Evolutionary conservation across 805 yeast genomes (phyloP).

Genomic region (Ogataea nakhonphanomensis): DNA sequence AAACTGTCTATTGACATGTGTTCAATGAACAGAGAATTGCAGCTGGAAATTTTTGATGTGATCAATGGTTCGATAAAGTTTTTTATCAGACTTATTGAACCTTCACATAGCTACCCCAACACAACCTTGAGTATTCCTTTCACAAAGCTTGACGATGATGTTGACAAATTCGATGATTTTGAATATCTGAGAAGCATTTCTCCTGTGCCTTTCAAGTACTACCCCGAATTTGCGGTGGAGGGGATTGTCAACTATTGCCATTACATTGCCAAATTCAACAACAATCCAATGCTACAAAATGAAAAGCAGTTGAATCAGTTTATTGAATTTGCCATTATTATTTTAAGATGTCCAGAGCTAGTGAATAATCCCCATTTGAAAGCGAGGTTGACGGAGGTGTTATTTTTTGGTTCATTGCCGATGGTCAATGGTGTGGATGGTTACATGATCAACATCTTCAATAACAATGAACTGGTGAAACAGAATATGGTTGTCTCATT

Average conservation of each 20-base stretch:
- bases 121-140: slow-evolving; percentile 50
- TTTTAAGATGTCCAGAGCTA: slow-evolving; percentile 79
- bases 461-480: slow-evolving; percentile 56
- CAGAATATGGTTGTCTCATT: slow-evolving; percentile 75
- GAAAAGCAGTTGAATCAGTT: slow-evolving; percentile 51
- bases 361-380: slow-evolving; percentile 93
- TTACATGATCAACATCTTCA: slow-evolving; percentile 64
- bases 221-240: slow-evolving; percentile 83
- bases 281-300: slow-evolving; percentile 55
- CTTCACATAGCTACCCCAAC: slow-evolving; percentile 60
- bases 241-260: slow-evolving; percentile 72
- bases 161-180: slow-evolving; percentile 71
- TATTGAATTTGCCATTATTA: slow-evolving; percentile 67
- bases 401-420: slow-evolving; percentile 71
- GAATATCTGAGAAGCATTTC: slow-evolving; percentile 63
- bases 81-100: slow-evolving; percentile 69
- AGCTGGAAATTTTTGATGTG: slow-evolving; percentile 70
- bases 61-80: slow-evolving; percentile 73
- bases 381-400: slow-evolving; percentile 73
- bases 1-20: slow-evolving; percentile 62
- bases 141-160: slow-evolving; percentile 55
- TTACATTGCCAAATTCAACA: slow-evolving; percentile 52
- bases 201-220: slow-evolving; percentile 74
- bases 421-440: slow-evolving; percentile 61
- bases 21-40: slow-evolving; percentile 53